Percentiles rank a stretch among this genome's conserved stretches.
Conservation (phyloP, 345 rosid species). For the Populus alba region DNA sequence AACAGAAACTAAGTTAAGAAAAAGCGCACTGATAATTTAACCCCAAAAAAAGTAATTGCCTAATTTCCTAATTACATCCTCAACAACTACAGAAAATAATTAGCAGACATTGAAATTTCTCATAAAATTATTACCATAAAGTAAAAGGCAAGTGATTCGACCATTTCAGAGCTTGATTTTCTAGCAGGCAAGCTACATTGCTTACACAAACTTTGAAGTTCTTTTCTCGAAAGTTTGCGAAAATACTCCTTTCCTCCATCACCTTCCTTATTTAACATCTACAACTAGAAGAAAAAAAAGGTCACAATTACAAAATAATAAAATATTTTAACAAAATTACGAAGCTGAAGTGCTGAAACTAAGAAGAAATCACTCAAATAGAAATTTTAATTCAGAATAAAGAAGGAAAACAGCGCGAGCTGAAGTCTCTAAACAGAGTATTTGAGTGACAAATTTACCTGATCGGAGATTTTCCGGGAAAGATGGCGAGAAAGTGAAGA, state of each 20-base stretch:
- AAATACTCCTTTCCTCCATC: conserved; percentile 51
- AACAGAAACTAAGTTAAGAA: background rate
- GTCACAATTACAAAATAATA: background rate
- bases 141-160: conserved; percentile 46
- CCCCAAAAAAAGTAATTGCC: background rate
- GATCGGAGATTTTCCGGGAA: conserved; percentile 43
- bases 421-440: background rate
- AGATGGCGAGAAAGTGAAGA: conserved; percentile 38
- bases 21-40: background rate
- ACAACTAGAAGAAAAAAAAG: background rate
- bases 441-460: conserved; percentile 4
- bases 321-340: background rate
- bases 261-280: conserved; percentile 6
- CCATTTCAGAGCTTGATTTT: conserved; percentile 64
- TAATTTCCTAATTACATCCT: background rate
- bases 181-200: conserved; percentile 65
- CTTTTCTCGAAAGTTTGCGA: conserved; percentile 56
- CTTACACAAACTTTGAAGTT: conserved; percentile 74
- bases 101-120: background rate
- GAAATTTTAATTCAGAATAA: background rate
- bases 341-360: background rate
- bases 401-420: conserved; percentile 9
- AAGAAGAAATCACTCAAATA: no score
- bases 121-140: conserved; percentile 40
- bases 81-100: background rate